These are phyloP conservation scores for Nigrospora osmanthi DNA, from an alignment of 2,329 filamentous ascomycete species.

Conservation along the genomic window DNA sequence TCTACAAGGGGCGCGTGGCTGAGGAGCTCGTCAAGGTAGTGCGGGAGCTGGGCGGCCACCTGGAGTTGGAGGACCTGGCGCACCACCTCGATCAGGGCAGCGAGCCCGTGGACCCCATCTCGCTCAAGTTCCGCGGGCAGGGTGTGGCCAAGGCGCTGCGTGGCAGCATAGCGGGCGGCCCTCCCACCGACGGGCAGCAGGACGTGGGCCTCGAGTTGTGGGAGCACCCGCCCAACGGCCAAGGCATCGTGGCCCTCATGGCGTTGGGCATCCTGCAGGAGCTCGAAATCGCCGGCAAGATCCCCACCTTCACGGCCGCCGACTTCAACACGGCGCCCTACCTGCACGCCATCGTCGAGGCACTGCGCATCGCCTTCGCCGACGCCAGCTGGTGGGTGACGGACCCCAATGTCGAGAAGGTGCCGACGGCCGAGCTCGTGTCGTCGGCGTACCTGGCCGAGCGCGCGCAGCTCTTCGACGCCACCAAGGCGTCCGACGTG, in stretches of 20 bases:
- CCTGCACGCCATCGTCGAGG: slow-evolving; percentile 81
- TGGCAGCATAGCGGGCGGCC: slow-evolving; percentile 25
- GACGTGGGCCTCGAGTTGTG: slow-evolving; percentile 68
- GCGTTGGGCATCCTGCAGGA: slow-evolving; percentile 86
- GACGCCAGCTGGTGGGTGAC: slow-evolving; percentile 88
- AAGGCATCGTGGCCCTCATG: slow-evolving; percentile 93
- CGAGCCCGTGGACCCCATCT: slow-evolving; percentile 80
- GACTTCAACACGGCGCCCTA: slow-evolving; percentile 80
- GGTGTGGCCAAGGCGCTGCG: slow-evolving; percentile 22
- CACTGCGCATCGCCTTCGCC: slow-evolving; percentile 80
- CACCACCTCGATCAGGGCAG: slow-evolving; percentile 62
- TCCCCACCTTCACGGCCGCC: slow-evolving; percentile 58
- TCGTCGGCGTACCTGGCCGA: slow-evolving; percentile 66
- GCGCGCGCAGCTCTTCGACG: slow-evolving; percentile 52
- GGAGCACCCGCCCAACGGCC: slow-evolving; percentile 96
- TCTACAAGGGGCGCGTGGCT: slow-evolving; percentile 80
- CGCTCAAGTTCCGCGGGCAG: slow-evolving; percentile 68
- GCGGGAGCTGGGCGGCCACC: slow-evolving; percentile 64
- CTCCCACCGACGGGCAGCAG: slow-evolving; percentile 18
- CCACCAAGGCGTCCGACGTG: slow-evolving; percentile 48
- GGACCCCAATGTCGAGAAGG: slow-evolving; percentile 65
- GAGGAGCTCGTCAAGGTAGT: slow-evolving; percentile 75
- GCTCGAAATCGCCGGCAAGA: slow-evolving; percentile 66
- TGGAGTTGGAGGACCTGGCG: slow-evolving; percentile 73
- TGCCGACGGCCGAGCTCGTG: slow-evolving; percentile 65